Evolutionary conservation across 495 filamentous ascomycete genomes (phyloP).

Genomic region (Alectoria sarmentosa): DNA sequence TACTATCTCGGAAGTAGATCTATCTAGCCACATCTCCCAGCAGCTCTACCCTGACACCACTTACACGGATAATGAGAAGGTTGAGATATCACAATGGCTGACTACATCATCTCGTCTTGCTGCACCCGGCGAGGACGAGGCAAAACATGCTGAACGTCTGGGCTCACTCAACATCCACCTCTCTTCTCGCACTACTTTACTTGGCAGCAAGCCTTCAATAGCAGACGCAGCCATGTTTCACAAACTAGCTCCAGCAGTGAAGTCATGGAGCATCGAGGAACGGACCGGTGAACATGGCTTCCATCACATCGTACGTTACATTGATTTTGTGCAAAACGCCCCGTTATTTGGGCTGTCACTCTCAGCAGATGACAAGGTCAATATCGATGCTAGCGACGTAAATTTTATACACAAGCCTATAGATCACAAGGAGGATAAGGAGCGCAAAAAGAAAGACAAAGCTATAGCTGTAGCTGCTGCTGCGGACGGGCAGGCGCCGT

Average conservation of each 20-base stretch:
- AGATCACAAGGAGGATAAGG: conserved; percentile 83
- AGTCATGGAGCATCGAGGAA: conserved; percentile 77
- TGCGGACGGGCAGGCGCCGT: conserved; percentile 35
- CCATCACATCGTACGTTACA: conserved; percentile 83
- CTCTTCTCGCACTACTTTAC: conserved; percentile 77
- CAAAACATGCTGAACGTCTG: conserved; percentile 50
- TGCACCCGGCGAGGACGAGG: conserved; percentile 47
- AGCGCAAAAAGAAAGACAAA: conserved; percentile 81
- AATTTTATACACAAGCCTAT: conserved; percentile 72
- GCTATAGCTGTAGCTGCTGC: conserved; percentile 55
- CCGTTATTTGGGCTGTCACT: conserved; percentile 67
- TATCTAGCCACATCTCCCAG: conserved; percentile 38
- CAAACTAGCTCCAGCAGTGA: conserved; percentile 68
- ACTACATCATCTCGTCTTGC: conserved; percentile 63
- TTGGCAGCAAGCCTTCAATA: conserved; percentile 84
- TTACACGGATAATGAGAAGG: conserved; percentile 69
- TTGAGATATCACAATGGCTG: conserved; percentile 84
- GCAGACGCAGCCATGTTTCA: conserved; percentile 86
- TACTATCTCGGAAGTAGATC: conserved; percentile 45
- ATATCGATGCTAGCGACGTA: conserved; percentile 71
- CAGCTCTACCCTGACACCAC: conserved; percentile 59
- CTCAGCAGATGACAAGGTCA: conserved; percentile 67
- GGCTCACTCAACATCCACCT: conserved; percentile 77
- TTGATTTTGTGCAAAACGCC: conserved; percentile 93
- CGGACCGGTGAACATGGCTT: conserved; percentile 84